A percentile compares a stretch with the other conserved stretches of the same genome.
These are phyloP conservation scores for Massarina eburnea DNA, from an alignment of 2,329 filamentous ascomycete species.

Conservation along the genomic window DNA sequence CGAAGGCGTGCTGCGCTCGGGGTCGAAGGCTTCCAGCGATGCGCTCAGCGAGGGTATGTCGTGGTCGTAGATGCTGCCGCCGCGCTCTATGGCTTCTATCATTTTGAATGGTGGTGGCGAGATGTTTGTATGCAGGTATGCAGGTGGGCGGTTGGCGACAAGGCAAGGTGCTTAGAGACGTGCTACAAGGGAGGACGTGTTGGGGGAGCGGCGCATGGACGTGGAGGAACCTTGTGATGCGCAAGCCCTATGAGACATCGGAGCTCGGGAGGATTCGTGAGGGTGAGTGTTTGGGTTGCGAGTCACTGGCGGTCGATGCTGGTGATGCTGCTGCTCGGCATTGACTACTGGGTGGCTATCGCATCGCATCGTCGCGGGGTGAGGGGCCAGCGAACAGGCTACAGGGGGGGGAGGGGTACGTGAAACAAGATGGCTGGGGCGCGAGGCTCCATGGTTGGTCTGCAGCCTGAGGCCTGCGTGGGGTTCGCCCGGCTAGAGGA, in stretches of 20 bases:
- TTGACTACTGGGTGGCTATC: conserved; percentile 14
- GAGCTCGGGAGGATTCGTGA: conserved; percentile 22
- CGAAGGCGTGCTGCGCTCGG: conserved; percentile 40
- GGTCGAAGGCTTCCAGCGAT: conserved; percentile 43
- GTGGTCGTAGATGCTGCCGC: conserved; percentile 39
- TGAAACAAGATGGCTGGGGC: conserved; percentile 37
- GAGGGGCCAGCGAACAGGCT: conserved; percentile 11
- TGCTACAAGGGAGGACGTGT: conserved; percentile 22
- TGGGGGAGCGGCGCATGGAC: conserved; percentile 31
- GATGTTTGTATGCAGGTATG: conserved; percentile 7
- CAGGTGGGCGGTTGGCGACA: conserved; percentile 20
- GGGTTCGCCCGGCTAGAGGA: no score
- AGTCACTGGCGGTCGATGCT: conserved; percentile 4
- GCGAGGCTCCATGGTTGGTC: background rate
- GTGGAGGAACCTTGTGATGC: conserved; percentile 39
- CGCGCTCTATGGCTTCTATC: conserved; percentile 36
- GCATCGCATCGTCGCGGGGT: conserved; percentile 12
- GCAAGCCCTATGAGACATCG: conserved; percentile 27
- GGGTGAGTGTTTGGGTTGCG: conserved; percentile 8
- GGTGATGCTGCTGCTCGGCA: conserved; percentile 12
- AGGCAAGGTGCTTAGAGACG: conserved; percentile 17
- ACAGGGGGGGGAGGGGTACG: conserved; percentile 4
- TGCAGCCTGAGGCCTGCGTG: conserved; percentile 6
- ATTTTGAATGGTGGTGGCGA: conserved; percentile 14
- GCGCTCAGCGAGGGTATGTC: conserved; percentile 43